Evolutionary conservation across 2,329 filamentous ascomycete genomes (phyloP).

Genomic region (Lasiodiplodia sp.): DNA sequence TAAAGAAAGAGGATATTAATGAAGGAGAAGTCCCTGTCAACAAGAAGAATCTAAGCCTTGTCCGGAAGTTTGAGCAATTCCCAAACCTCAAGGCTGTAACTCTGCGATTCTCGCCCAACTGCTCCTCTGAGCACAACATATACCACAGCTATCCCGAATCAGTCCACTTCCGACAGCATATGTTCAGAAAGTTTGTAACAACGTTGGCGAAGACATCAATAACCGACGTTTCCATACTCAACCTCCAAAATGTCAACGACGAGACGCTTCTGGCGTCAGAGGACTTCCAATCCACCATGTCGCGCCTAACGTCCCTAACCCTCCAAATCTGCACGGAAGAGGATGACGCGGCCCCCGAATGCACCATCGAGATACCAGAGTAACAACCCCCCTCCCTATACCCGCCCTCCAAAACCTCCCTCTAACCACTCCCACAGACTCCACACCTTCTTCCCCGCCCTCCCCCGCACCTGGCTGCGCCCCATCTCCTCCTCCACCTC

Average conservation of each 20-base stretch:
- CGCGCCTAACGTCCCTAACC: background rate
- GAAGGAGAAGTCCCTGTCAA: background rate
- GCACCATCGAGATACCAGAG: background rate
- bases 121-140: background rate
- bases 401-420: background rate
- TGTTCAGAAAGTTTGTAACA: background rate
- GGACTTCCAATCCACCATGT: background rate
- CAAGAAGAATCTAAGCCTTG: background rate
- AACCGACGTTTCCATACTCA: background rate
- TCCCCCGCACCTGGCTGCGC: background rate
- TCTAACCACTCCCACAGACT: background rate
- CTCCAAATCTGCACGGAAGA: constrained; percentile 2
- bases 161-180: background rate
- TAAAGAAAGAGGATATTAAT: too few relatives aligned
- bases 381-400: background rate
- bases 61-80: background rate
- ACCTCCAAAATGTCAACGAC: constrained; percentile 1
- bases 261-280: background rate
- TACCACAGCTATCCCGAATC: background rate
- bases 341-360: background rate
- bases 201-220: background rate
- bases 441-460: constrained; percentile 6
- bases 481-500: too few relatives aligned
- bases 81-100: constrained; percentile 1
- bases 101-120: background rate